phyloP scores from a whole-genome alignment of 805 yeast species.

The Candida jianshihensis region DNA sequence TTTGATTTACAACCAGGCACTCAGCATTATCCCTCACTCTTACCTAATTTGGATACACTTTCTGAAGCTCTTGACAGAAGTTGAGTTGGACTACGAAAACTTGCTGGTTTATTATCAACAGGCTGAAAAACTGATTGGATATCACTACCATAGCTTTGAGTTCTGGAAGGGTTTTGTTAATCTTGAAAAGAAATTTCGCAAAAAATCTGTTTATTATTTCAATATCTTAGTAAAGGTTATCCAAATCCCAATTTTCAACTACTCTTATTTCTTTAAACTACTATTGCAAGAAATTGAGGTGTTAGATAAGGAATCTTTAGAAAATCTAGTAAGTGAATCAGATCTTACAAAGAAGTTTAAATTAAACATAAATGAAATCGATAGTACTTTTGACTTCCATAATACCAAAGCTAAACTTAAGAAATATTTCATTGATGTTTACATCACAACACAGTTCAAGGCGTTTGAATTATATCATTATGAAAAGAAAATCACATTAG shows the following conservation, averaged over 20 bases:
- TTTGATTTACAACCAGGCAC: constrained; percentile 31
- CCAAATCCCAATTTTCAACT: constrained; percentile 53
- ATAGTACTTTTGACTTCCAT: constrained; percentile 11
- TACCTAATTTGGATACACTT: constrained; percentile 45
- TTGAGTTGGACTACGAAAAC: constrained; percentile 22
- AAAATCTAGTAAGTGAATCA: constrained; percentile 7
- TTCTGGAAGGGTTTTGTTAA: constrained; percentile 45
- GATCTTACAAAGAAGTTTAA: constrained; percentile 20
- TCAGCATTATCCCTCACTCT: constrained; percentile 36
- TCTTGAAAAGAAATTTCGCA: constrained; percentile 33
- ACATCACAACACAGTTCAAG: constrained; percentile 48
- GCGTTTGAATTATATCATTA: constrained; percentile 41
- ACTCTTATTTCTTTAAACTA: constrained; percentile 37
- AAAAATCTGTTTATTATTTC: constrained; percentile 16
- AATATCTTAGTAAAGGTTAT: constrained; percentile 39
- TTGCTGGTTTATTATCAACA: constrained; percentile 34
- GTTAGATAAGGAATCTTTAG: constrained; percentile 6
- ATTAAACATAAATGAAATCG: constrained; percentile 2
- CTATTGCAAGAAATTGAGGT: constrained; percentile 28
- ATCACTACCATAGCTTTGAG: constrained; percentile 42
- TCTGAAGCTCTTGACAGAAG: constrained; percentile 31
- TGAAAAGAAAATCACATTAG: constrained; percentile 36
- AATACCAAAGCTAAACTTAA: constrained; percentile 33
- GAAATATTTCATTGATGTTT: constrained; percentile 44
- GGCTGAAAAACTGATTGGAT: constrained; percentile 44